A percentile compares a stretch with the other conserved stretches of the same genome.
Evolutionary conservation across 768 basidiomycete genomes (phyloP).

Genomic region (Suillus ampliporus): DNA sequence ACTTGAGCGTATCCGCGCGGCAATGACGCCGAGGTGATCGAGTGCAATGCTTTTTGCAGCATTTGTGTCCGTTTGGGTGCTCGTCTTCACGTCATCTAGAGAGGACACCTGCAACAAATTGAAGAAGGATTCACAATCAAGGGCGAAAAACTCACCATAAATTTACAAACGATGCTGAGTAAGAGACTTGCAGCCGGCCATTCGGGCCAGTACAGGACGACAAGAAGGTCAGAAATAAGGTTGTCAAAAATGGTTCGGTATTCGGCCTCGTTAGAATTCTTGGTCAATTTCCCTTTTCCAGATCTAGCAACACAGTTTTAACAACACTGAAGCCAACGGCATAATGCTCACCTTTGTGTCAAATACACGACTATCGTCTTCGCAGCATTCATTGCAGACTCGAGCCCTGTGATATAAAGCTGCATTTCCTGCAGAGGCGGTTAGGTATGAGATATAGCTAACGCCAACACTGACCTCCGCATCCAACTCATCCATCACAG

Average conservation of each 20-base stretch:
- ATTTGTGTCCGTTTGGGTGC: slow-evolving; percentile 69
- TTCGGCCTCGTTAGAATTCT: slow-evolving; percentile 93
- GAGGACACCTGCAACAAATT: slow-evolving; percentile 65
- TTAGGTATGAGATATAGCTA: neutral
- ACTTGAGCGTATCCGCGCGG: slow-evolving; percentile 74
- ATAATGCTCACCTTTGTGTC: slow-evolving; percentile 58
- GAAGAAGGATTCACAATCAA: neutral
- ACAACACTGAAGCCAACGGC: slow-evolving; percentile 13
- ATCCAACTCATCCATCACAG: slow-evolving; percentile 72
- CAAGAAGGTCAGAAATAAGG: slow-evolving; percentile 84
- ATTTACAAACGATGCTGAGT: slow-evolving; percentile 78
- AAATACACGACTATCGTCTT: slow-evolving; percentile 83
- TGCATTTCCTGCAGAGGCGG: slow-evolving; percentile 61
- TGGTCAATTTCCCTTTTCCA: slow-evolving; percentile 85
- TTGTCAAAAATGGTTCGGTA: slow-evolving; percentile 93
- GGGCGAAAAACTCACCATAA: slow-evolving; percentile 65
- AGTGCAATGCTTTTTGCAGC: slow-evolving; percentile 89
- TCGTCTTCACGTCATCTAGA: slow-evolving; percentile 80
- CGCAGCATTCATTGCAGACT: slow-evolving; percentile 84
- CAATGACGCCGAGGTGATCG: slow-evolving; percentile 94
- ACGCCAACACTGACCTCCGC: slow-evolving; percentile 49
- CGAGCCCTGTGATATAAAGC: slow-evolving; percentile 72
- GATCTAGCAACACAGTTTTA: slow-evolving; percentile 52
- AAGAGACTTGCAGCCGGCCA: slow-evolving; percentile 94
- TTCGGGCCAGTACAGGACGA: slow-evolving; percentile 93